Base-by-base conservation (phyloP, 2,329 filamentous ascomycete genomes). In the Neonectria punicea region DNA sequence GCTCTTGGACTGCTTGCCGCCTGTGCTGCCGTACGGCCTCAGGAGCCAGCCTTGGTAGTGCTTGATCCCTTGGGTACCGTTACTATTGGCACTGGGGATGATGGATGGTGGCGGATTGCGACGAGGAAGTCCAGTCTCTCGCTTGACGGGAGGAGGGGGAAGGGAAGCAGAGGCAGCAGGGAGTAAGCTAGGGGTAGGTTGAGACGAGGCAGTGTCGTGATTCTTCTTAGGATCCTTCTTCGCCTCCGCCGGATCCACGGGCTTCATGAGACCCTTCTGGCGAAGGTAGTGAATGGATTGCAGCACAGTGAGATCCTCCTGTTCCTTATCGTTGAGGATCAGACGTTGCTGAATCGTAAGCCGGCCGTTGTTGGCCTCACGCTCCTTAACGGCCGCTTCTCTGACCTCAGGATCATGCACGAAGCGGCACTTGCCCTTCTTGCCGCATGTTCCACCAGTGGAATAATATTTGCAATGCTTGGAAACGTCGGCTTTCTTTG, bases 341-440 rank as follows among this genome's bases (percentile, higher is more conserved):
- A 91, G 79, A 46, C 89, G 87, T 76, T 91, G 89, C 77, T 89
- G 86, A 59, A 91, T 84, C 5, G 89, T 91, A 79, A 90, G 85
- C 55, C 87, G 86, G 51, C 89, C 89, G 65, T 89, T 87, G 71
- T 91, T 91, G 72, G 84, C 83, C 72, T 89, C 88, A 64, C 88
- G 86, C 75, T 90, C 89, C 73, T 84, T 86, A 53, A 91, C 82
- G 62, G 89, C 89, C 69, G 87, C 87, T 73, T 89, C 87, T 70
- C 89, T 84, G 63, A 89, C 86, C 67, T 86, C 85, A 18, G 85
- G 84, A 75, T 91, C 89, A 77, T 91, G 89, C 68, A 90, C 87
- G 80, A 91, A 91, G 80, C 89, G 89, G 82, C 89, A 91, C 88
- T 91, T 91, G 87, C 88, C 87, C 85, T 90, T 90, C 84, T 91